Evolutionary conservation across 768 basidiomycete genomes (phyloP), one percentile per base, ranked within the genome.

Genomic region (Tulasnella sp.): DNA sequence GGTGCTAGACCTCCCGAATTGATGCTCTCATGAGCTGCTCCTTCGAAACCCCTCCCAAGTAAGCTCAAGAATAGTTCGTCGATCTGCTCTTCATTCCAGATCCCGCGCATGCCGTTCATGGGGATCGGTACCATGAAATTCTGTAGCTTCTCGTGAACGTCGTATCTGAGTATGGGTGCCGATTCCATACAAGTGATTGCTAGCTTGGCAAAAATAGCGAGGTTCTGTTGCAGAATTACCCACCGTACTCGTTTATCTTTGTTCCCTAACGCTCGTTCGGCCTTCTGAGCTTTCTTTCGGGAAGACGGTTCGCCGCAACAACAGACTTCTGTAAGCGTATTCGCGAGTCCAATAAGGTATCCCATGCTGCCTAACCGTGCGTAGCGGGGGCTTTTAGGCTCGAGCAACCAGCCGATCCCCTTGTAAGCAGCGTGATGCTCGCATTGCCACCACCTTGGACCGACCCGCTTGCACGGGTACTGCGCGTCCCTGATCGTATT

Each of bases 121-220:
- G 90, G 89, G 18, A 96, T 91, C 8, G 97, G 97, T 1, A 96
- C 94, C 93, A 97, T 97, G 84, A 98, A 99, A 85, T 96, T 96
- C 85, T 96, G 94, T 74, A 98, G 87, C 86, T 98, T 99, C 83
- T 99, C 96, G 83, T 99, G 98, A 1, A 94, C 91, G 81, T 97
- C 93, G 84, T 96, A 98, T 78, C 94, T 94, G 72, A 46, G 75
- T 34, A 31, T 24, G 62, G 24, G 48, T 0, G 39, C 10, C n/a
- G 8, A 74, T 8, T 46, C 34, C 31, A n/a, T 48, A 27, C n/a
- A 19, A 0, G 56, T 21, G 21, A 6, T 56, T n/a, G 4, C 21
- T 24, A 21, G 21, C n/a, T 9, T 1, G 21, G 10, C n/a, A 10
- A 1, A 34, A 21, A 21, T n/a, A 7, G 62, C 44, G 56, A 19